A percentile compares a stretch with the other conserved stretches of the same genome.
Evolutionary conservation across 2,329 filamentous ascomycete genomes (phyloP).

Genomic region (Biscogniauxia mediterranea): DNA sequence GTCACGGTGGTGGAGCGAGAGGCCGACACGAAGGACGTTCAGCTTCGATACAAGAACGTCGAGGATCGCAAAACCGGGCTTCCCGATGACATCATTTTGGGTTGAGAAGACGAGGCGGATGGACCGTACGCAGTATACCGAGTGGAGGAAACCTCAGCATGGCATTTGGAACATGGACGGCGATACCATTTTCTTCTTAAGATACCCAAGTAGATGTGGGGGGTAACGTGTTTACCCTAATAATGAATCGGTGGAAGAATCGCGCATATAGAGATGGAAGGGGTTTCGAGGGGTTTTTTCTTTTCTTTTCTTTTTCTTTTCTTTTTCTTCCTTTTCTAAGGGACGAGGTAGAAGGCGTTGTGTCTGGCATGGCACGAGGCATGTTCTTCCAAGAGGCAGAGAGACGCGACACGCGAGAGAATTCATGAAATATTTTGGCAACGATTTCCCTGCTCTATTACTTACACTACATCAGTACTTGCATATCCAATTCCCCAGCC

Average conservation of each 20-base stretch:
- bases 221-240: not conserved
- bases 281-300: not conserved
- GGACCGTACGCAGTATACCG: not conserved
- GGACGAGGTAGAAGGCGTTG: not conserved
- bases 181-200: constrained; percentile 9
- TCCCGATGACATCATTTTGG: constrained; percentile 30
- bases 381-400: not conserved
- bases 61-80: constrained; percentile 25
- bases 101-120: constrained; percentile 11
- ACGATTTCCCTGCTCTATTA: not conserved
- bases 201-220: constrained; percentile 9
- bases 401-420: not conserved
- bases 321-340: not conserved
- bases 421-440: not conserved
- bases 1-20: constrained; percentile 27
- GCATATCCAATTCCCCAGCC: not conserved
- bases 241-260: not conserved
- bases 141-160: not conserved
- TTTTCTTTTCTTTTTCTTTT: too few species aligned
- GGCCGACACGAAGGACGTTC: constrained; percentile 1
- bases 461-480: not conserved
- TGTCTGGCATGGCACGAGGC: not conserved
- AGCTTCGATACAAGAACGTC: constrained; percentile 23
- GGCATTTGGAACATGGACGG: not conserved
- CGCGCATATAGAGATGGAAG: not conserved